These are phyloP conservation scores for Malus sylvestris DNA, from an alignment of 306 rosid genomes.

Conservation along the genomic window DNA sequence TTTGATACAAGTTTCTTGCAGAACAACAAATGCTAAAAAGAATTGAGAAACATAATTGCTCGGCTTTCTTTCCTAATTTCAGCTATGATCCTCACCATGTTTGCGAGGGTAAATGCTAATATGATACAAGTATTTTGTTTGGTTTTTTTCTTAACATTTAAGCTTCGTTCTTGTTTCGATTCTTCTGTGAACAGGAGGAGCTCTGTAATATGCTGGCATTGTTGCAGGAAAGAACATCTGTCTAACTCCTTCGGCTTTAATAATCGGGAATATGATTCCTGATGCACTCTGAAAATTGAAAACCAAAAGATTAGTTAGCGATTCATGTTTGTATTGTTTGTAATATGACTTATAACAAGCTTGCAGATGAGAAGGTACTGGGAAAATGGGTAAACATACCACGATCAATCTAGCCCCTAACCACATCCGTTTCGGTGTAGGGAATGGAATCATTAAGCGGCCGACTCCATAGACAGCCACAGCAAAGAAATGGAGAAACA, in stretches of 20 bases:
- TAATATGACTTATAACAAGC: background rate
- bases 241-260: slow-evolving; percentile 73
- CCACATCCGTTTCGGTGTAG: slow-evolving; percentile 54
- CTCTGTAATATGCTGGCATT: slow-evolving; percentile 71
- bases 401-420: slow-evolving; percentile 56
- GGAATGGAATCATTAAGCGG: slow-evolving; percentile 64
- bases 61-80: background rate
- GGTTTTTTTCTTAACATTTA: background rate
- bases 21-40: background rate
- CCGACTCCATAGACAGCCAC: slow-evolving; percentile 75
- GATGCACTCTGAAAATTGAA: slow-evolving; percentile 52
- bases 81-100: background rate
- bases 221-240: slow-evolving; percentile 74
- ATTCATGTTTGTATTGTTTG: background rate
- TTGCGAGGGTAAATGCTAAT: background rate
- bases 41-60: background rate
- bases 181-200: slow-evolving; percentile 40
- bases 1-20: background rate
- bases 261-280: slow-evolving; percentile 67
- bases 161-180: background rate
- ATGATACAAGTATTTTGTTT: background rate
- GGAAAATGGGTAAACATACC: slow-evolving; percentile 13
- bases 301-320: background rate
- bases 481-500: slow-evolving; percentile 68
- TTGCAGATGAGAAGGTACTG: background rate